A percentile compares a stretch with the other conserved stretches of the same genome.
Evolutionary conservation across 805 yeast genomes (phyloP).

Genomic region (Candida quercuum): DNA sequence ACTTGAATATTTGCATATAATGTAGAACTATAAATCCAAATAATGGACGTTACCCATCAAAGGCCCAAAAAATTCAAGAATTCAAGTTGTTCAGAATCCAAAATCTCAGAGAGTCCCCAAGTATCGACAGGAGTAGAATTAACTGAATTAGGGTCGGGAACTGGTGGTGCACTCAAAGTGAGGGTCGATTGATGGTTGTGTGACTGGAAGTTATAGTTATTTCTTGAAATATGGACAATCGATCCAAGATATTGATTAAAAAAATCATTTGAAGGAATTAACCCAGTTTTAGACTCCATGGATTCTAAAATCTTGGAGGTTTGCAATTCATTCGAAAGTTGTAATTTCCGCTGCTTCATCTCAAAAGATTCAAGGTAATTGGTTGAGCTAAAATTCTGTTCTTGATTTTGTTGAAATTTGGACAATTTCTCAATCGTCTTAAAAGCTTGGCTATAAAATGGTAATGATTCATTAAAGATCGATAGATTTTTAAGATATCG

Average conservation of each 20-base stretch:
- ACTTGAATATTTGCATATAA: too few relatives aligned
- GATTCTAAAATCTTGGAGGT: constrained; percentile 14
- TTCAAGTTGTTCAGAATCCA: background rate
- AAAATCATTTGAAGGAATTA: constrained; percentile 20
- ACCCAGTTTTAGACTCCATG: constrained; percentile 14
- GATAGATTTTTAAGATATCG: constrained; percentile 4
- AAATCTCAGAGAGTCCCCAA: background rate
- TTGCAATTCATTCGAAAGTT: constrained; percentile 9
- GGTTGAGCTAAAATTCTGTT: background rate
- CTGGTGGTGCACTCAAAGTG: too few relatives aligned
- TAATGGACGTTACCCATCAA: too few relatives aligned
- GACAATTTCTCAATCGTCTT: constrained; percentile 5
- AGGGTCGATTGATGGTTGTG: background rate
- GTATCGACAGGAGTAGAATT: background rate
- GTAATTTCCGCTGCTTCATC: constrained; percentile 6
- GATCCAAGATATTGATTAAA: constrained; percentile 13
- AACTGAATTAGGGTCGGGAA: too few relatives aligned
- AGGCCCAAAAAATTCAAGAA: background rate
- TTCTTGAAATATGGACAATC: constrained; percentile 12
- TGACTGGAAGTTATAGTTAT: background rate
- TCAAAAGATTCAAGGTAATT: background rate
- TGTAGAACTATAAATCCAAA: too few relatives aligned
- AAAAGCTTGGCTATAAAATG: constrained; percentile 14
- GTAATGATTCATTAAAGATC: constrained; percentile 13
- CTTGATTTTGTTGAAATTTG: constrained; percentile 1